Evolutionary conservation across 768 basidiomycete genomes (phyloP).

Genomic region (Termitomyces heimii): DNA sequence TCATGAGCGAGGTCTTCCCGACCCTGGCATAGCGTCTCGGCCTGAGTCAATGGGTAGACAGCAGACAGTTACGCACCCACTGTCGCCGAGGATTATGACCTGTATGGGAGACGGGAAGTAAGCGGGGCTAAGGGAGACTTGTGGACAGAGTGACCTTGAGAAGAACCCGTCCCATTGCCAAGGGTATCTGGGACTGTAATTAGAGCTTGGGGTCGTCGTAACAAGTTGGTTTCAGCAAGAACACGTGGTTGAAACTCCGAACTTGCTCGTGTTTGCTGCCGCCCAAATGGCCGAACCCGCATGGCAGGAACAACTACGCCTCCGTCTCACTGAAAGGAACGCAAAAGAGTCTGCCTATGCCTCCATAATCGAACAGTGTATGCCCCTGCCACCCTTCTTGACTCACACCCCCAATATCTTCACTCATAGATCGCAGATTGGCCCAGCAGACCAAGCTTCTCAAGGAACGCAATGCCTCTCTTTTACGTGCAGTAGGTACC

Average conservation of each 20-base stretch:
- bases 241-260: conserved; percentile 38
- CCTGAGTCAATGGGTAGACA: conserved; percentile 13
- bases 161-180: conserved; percentile 75
- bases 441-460: conserved; percentile 89
- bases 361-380: conserved; percentile 90
- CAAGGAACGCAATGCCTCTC: conserved; percentile 87
- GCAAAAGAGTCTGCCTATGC: conserved; percentile 75
- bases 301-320: conserved; percentile 80
- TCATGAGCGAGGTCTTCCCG: conserved; percentile 99
- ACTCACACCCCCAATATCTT: conserved; percentile 2
- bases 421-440: conserved; percentile 71
- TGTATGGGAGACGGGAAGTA: conserved; percentile 22
- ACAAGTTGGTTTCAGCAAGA: conserved; percentile 18
- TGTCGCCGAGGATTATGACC: conserved; percentile 99
- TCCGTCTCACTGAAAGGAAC: conserved; percentile 80
- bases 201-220: conserved; percentile 18
- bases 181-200: conserved; percentile 17
- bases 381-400: conserved; percentile 20
- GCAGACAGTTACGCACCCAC: conserved; percentile 56
- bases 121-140: background rate
- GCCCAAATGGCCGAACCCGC: conserved; percentile 67
- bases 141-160: conserved; percentile 54
- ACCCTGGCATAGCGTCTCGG: conserved; percentile 46
- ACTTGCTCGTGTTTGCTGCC: conserved; percentile 10
- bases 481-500: conserved; percentile 78